These are phyloP conservation scores for Verbascum thapsus DNA, from an alignment of 257 asterid species.

Conservation along the genomic window DNA sequence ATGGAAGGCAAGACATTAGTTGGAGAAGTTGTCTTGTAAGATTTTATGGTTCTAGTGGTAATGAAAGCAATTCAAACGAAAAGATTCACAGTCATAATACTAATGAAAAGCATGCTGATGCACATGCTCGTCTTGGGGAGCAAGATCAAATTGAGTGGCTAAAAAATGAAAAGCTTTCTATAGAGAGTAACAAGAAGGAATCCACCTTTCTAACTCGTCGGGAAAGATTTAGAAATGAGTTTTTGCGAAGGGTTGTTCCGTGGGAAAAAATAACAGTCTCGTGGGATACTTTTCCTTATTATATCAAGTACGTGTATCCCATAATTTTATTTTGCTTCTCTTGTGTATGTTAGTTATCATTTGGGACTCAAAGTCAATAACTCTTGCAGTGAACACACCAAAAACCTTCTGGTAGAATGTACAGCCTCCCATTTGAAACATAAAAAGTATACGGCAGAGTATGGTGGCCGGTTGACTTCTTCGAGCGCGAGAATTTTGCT, in stretches of 20 bases:
- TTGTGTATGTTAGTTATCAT: constrained; percentile 24
- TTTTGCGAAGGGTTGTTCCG: constrained; percentile 79
- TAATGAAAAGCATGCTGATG: constrained; percentile 47
- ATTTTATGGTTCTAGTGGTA: constrained; percentile 83
- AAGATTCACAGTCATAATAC: constrained; percentile 43
- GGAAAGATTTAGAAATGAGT: constrained; percentile 82
- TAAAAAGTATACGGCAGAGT: constrained; percentile 61
- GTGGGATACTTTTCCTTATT: constrained; percentile 96
- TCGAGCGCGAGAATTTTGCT: constrained; percentile 91
- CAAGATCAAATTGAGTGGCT: constrained; percentile 97
- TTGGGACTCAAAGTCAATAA: constrained; percentile 38
- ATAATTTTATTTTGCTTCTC: constrained; percentile 17
- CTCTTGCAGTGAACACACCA: constrained; percentile 67
- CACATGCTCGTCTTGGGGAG: constrained; percentile 88
- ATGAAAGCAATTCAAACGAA: constrained; percentile 82
- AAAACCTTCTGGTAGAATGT: constrained; percentile 84
- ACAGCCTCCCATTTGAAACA: constrained; percentile 84
- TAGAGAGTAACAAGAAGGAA: constrained; percentile 82
- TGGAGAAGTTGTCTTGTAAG: constrained; percentile 51
- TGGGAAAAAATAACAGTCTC: constrained; percentile 91
- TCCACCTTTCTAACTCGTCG: constrained; percentile 76
- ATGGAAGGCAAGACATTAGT: constrained; percentile 41
- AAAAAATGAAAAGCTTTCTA: constrained; percentile 68
- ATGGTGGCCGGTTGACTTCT: constrained; percentile 75
- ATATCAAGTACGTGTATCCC: constrained; percentile 60